A percentile compares a stretch with the other conserved stretches of the same genome.
These are phyloP conservation scores for Eimeria praecox DNA, from an alignment of 169 alveolate genomes.

Conservation along the genomic window DNA sequence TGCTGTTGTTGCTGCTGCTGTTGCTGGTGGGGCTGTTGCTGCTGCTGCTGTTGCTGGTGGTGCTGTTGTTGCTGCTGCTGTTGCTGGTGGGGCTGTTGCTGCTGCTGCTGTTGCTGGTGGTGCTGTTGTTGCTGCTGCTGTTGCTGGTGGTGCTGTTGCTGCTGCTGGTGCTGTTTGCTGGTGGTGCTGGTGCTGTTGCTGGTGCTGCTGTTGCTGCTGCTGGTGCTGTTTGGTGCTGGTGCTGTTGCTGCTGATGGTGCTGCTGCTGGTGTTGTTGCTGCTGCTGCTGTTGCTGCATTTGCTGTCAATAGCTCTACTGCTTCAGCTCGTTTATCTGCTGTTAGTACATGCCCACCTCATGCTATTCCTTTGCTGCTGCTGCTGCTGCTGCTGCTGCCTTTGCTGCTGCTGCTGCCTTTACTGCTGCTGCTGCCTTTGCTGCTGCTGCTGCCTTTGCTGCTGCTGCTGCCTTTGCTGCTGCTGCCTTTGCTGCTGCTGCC, in stretches of 20 bases:
- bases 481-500: background rate
- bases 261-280: background rate
- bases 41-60: background rate
- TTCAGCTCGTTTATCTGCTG: background rate
- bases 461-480: slow-evolving; percentile 36
- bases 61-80: background rate
- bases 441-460: background rate
- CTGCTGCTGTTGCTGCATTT: background rate
- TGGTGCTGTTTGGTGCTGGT: background rate
- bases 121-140: slow-evolving; percentile 40
- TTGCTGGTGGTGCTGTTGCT: too few relatives aligned
- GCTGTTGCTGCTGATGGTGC: background rate
- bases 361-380: background rate
- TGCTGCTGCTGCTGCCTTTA: background rate
- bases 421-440: slow-evolving; percentile 43
- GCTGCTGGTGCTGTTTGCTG: slow-evolving; percentile 22
- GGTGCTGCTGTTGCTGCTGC: slow-evolving; percentile 15
- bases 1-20: background rate
- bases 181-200: slow-evolving; percentile 11
- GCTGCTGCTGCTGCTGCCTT: background rate
- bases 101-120: slow-evolving; percentile 20
- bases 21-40: background rate
- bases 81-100: slow-evolving; percentile 8
- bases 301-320: background rate
- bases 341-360: background rate